These are phyloP conservation scores for Blastobotrys aristatus DNA, from an alignment of 1,139 yeast species.

Conservation along the genomic window DNA sequence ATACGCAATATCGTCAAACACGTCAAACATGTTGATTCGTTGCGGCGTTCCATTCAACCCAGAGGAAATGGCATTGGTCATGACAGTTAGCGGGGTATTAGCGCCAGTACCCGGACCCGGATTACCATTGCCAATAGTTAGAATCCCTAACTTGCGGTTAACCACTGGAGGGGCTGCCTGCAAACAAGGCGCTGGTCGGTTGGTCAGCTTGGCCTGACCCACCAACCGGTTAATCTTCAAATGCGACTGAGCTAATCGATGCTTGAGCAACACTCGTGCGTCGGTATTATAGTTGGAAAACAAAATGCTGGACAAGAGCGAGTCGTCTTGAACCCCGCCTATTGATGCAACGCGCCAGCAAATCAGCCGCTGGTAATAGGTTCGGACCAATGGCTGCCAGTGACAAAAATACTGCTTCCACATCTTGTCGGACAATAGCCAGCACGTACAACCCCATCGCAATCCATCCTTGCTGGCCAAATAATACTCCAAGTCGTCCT, in stretches of 20 bases:
- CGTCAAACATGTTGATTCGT: slow-evolving; percentile 54
- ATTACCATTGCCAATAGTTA: slow-evolving; percentile 28
- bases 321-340: slow-evolving; percentile 25
- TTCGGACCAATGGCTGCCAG: slow-evolving; percentile 73
- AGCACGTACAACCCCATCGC: slow-evolving; percentile 46
- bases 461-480: slow-evolving; percentile 32
- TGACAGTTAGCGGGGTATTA: background rate
- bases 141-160: slow-evolving; percentile 44
- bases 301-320: slow-evolving; percentile 25
- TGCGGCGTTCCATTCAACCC: slow-evolving; percentile 11
- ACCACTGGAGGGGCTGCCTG: slow-evolving; percentile 49
- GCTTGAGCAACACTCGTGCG: slow-evolving; percentile 26
- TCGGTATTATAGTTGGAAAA: slow-evolving; percentile 30
- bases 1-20: slow-evolving; percentile 72
- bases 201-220: slow-evolving; percentile 15
- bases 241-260: slow-evolving; percentile 26
- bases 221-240: slow-evolving; percentile 24
- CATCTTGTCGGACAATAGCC: slow-evolving; percentile 47
- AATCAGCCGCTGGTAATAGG: slow-evolving; percentile 60
- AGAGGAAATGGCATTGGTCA: slow-evolving; percentile 10
- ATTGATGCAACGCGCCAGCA: slow-evolving; percentile 60
- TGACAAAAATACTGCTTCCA: slow-evolving; percentile 63
- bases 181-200: slow-evolving; percentile 25
- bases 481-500: slow-evolving; percentile 38
- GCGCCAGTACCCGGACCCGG: background rate